Evolutionary conservation across 192 early-diverging fungal genomes (phyloP).

Genomic region (Coemansia sp.): DNA sequence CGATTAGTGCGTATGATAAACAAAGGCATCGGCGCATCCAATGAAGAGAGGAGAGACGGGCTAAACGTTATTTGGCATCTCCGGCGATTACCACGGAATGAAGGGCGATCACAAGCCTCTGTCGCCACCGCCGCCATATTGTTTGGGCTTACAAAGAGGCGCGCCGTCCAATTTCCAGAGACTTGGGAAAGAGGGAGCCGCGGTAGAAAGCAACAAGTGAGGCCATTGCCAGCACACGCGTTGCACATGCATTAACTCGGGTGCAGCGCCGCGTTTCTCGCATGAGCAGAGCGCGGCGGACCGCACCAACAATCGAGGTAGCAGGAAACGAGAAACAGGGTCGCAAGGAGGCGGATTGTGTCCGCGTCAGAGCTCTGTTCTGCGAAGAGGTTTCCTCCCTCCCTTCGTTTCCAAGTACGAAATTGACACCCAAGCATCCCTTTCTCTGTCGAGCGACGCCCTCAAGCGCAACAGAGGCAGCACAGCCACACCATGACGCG

Average conservation of each 20-base stretch:
- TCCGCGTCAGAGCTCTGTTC: conserved; percentile 4
- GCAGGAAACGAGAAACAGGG: not conserved
- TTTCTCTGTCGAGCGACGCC: not conserved
- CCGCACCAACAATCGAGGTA: conserved; percentile 1
- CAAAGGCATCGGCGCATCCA: not conserved
- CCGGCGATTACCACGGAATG: conserved; percentile 2
- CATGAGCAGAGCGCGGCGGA: not conserved
- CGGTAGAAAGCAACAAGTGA: not conserved
- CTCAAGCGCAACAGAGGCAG: not conserved
- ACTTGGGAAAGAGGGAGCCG: too few species aligned
- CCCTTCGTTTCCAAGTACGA: not conserved
- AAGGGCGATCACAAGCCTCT: not conserved
- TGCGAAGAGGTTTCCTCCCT: not conserved
- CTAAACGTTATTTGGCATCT: not conserved
- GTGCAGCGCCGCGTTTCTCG: not conserved
- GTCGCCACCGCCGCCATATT: not conserved
- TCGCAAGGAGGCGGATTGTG: not conserved
- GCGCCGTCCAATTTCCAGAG: not conserved
- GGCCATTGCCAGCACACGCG: not conserved
- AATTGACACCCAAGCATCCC: not conserved
- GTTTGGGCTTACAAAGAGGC: not conserved
- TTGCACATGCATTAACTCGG: not conserved
- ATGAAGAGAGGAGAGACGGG: not conserved
- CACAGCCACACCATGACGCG: not conserved
- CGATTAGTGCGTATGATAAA: not conserved